Evolutionary conservation across 192 early-diverging fungal species (phyloP), one percentile per base, ranked within the genome.

Genomic region (Paraglomus occultum): DNA sequence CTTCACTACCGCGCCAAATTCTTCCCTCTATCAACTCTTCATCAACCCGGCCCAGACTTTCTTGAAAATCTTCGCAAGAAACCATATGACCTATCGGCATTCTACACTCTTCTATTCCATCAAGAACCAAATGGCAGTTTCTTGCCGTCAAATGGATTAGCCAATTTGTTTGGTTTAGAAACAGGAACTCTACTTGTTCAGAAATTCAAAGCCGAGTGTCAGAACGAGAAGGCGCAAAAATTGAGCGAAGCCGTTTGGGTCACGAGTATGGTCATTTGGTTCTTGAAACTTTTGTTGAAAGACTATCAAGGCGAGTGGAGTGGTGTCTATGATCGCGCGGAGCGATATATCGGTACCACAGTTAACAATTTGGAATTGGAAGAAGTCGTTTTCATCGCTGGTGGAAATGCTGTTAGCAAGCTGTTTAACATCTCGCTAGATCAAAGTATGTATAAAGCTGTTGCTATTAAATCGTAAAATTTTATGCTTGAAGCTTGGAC

Each of bases 1-100:
- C 39, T 82, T 38, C 66, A 74, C 17, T 82, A 77, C 43, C 55
- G 22, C 23, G 77, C 67, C 7, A 74, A 73, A 48, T 82, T 82
- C 64, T 74, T 66, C 42, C 75, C 80, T 1, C 47, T 69, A 18
- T n/a, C 18, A 14, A 6, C 51, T 57, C 31, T 50, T 46, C 67
- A 51, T 0, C n/a, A 53, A 46, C 67, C 67, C 31, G 11, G 47
- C 8, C 44, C 52, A 57, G 53, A 69, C 57, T 69, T 77, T 64
- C 6, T 55, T 73, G 43, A 64, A 44, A 49, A 61, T 75, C 48
- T 76, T 73, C 8, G 72, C 45, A 40, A 64, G 22, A 69, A 69
- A 46, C 67, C 67, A 9, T 69, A 57, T 22, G 67, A 57, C 18
- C 18, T 20, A 23, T 17, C 23, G 17, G 46, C 40, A 52, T 22